Percentiles rank a stretch among this genome's conserved stretches.
These are phyloP conservation scores for Casuarina cunninghamiana DNA, from an alignment of 306 rosid genomes.

Conservation along the genomic window DNA sequence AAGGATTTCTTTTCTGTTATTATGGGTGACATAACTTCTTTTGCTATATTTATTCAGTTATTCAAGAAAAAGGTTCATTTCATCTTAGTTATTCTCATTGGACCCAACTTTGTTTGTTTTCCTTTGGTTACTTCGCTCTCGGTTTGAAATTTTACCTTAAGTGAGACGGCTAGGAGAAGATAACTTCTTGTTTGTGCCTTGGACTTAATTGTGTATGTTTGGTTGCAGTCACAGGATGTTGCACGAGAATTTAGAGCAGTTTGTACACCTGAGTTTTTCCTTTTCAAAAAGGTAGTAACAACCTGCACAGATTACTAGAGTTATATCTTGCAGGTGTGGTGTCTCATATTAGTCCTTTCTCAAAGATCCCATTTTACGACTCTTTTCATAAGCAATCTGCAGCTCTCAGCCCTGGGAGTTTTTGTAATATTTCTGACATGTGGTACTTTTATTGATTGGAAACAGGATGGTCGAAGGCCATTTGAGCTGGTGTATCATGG, in stretches of 20 bases:
- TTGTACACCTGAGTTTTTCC: constrained; percentile 88
- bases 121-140: neutral
- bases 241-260: constrained; percentile 87
- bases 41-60: neutral
- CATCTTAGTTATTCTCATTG: neutral
- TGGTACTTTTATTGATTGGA: constrained; percentile 13
- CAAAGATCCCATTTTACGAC: neutral
- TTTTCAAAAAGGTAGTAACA: constrained; percentile 74
- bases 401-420: neutral
- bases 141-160: neutral
- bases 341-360: constrained; percentile 9
- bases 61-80: neutral
- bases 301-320: neutral
- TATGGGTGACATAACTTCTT: neutral
- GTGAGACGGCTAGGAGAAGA: neutral
- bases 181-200: neutral
- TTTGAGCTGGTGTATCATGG: constrained; percentile 93
- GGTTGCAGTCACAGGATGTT: constrained; percentile 75
- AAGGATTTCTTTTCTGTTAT: neutral
- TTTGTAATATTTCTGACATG: neutral
- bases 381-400: neutral
- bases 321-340: neutral
- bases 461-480: constrained; percentile 96
- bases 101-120: neutral
- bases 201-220: constrained; percentile 19